Evolutionary conservation across 2,329 filamentous ascomycete species (phyloP).

Genomic region (Pseudogymnoascus sp.): DNA sequence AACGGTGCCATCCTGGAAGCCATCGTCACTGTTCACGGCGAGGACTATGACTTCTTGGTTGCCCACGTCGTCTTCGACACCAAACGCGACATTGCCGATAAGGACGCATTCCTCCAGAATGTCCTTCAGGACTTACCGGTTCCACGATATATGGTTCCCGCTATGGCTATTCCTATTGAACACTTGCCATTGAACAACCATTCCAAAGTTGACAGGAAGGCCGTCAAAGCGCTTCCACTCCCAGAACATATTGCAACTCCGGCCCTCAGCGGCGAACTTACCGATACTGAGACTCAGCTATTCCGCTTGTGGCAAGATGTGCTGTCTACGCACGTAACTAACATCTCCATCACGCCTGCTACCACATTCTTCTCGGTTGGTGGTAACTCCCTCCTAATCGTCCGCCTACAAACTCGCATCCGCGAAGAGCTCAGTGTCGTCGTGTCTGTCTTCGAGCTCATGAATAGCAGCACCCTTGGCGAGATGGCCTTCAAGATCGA

Average conservation of each 20-base stretch:
- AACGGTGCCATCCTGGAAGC: constrained; percentile 22
- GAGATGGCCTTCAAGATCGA: constrained; percentile 16
- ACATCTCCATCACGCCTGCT: constrained; percentile 6
- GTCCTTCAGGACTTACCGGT: constrained; percentile 17
- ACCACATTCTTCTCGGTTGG: constrained; percentile 30
- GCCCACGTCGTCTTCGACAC: constrained; percentile 29
- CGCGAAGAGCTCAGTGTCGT: constrained; percentile 17
- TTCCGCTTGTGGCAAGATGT: constrained; percentile 16
- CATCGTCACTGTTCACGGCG: constrained; percentile 20
- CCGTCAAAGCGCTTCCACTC: constrained; percentile 12
- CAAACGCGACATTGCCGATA: not conserved
- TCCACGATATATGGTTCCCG: constrained; percentile 31
- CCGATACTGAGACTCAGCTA: not conserved
- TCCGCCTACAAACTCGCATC: constrained; percentile 25
- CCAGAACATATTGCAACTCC: not conserved
- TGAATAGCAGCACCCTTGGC: constrained; percentile 19
- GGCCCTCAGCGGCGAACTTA: not conserved
- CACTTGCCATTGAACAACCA: constrained; percentile 25
- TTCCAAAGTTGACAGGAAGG: constrained; percentile 29
- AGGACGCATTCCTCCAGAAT: not conserved
- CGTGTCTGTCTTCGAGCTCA: constrained; percentile 20
- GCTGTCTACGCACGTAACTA: constrained; percentile 4
- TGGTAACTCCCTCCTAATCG: constrained; percentile 30
- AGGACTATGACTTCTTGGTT: constrained; percentile 24
- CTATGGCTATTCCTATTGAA: constrained; percentile 22